phyloP scores from a whole-genome alignment of 805 yeast species.

The Saturnispora sekii region DNA sequence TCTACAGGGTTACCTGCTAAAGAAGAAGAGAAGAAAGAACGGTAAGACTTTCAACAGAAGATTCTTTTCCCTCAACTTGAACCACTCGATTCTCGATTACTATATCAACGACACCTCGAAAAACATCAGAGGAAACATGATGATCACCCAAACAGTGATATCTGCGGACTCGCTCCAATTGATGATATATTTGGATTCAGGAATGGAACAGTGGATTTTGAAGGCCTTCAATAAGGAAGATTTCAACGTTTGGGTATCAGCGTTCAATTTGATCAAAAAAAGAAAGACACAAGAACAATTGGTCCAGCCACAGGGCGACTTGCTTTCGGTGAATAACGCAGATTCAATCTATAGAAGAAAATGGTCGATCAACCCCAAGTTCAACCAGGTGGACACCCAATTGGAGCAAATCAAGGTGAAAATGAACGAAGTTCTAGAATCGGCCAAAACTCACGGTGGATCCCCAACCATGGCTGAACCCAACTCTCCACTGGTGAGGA shows the following conservation, averaged over 20 bases:
- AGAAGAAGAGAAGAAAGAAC: constrained; percentile 67
- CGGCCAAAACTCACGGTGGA: too few species aligned
- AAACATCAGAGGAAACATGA: constrained; percentile 85
- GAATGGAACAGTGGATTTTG: constrained; percentile 88
- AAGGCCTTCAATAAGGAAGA: constrained; percentile 57
- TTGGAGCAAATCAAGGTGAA: too few species aligned
- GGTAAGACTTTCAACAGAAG: constrained; percentile 81
- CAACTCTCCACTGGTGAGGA: constrained; percentile 1
- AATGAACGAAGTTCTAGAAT: too few species aligned
- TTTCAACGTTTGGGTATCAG: constrained; percentile 76
- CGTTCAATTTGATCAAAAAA: constrained; percentile 48
- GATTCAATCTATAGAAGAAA: constrained; percentile 1
- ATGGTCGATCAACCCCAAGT: constrained; percentile 4
- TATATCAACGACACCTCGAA: constrained; percentile 61
- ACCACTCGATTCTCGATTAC: constrained; percentile 76
- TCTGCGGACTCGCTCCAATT: constrained; percentile 61
- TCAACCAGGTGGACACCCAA: not conserved
- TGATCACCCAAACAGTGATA: constrained; percentile 70
- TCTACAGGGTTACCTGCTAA: constrained; percentile 68
- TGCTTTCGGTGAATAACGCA: constrained; percentile 2
- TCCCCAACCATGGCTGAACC: not conserved
- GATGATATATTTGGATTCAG: constrained; percentile 80
- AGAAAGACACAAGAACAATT: constrained; percentile 16
- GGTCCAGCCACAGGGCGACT: not conserved
- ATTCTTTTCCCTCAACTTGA: constrained; percentile 73